Percentiles rank a stretch among this genome's conserved stretches.
Conservation (phyloP, 176 grass and related monocot species). For the Poa pratensis region DNA sequence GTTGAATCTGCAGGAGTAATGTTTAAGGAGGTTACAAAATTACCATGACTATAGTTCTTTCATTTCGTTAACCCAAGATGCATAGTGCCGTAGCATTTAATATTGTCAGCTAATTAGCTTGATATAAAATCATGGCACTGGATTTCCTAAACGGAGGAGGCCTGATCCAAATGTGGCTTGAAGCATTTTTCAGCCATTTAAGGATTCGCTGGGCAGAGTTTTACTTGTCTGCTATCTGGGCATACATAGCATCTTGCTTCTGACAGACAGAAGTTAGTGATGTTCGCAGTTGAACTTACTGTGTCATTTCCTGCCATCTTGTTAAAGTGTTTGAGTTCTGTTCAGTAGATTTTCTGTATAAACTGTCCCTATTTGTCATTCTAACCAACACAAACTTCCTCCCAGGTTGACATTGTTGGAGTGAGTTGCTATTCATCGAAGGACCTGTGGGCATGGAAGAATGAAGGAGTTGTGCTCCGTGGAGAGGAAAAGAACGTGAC, state of each 20-base stretch:
- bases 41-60: not conserved
- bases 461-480: slow-evolving; percentile 84
- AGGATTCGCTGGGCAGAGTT: slow-evolving; percentile 27
- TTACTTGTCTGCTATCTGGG: not conserved
- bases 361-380: not conserved
- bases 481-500: slow-evolving; percentile 70
- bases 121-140: not conserved
- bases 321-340: not conserved
- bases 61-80: slow-evolving; percentile 24
- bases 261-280: slow-evolving; percentile 15
- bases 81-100: slow-evolving; percentile 3
- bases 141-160: not conserved
- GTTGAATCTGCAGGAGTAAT: not conserved
- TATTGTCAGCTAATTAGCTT: not conserved
- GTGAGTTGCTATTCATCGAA: slow-evolving; percentile 96
- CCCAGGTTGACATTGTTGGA: slow-evolving; percentile 90
- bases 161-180: not conserved
- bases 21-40: not conserved
- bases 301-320: not conserved
- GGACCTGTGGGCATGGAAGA: slow-evolving; percentile 91
- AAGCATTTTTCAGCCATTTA: slow-evolving; percentile 24
- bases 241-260: slow-evolving; percentile 17
- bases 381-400: slow-evolving; percentile 34
- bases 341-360: not conserved
- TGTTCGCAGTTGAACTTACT: slow-evolving; percentile 16